Evolutionary conservation across 2,329 filamentous ascomycete genomes (phyloP), one percentile per base, ranked within the genome.

Genomic region (Epichloe gansuensis): DNA sequence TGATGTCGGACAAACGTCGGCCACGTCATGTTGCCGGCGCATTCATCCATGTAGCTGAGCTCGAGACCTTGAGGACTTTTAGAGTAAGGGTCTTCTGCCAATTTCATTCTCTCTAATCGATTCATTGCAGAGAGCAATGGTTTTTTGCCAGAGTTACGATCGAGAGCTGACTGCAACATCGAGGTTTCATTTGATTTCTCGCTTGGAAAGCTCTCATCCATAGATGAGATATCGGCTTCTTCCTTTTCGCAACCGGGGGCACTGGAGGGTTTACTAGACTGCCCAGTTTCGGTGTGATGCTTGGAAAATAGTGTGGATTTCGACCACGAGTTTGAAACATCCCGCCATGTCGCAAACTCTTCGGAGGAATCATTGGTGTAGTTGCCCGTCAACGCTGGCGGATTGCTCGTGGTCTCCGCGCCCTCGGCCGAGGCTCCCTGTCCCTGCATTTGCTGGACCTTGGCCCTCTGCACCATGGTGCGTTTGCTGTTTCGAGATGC

Each of bases 321-420:
- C 1, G 60, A 62, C 3, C 54, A 9, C 4, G 63, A 64, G 15
- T 63, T 60, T 8, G 57, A 47, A 6, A 53, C 57, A 41, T 61
- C 64, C 75, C 74, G 77, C 1, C 68, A 68, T 5, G 61, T 60
- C 0, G 67, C 57, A 51, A 75, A 77, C 3, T 78, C 74, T 53
- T 78, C 74, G 0, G 75, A 73, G 53, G 78, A 78, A 58, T 78
- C 76, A 35, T 69, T 71, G 8, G 64, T 63, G 54, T 71, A 77
- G 55, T 73, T 75, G 4, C 75, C 75, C 8, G 72, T 75, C 47
- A 77, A 53, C 9, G 54, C 27, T 31, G 21, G 36, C 42, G n/a
- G 53, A 42, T 17, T 51, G 17, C 47, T 17, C 2, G 43, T 38
- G 8, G 53, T 51, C 13, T 54, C 47, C 39, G 51, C 39, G 17